Conservation (phyloP, 2,329 filamentous ascomycete species). For the Colletotrichum plurivorum region DNA sequence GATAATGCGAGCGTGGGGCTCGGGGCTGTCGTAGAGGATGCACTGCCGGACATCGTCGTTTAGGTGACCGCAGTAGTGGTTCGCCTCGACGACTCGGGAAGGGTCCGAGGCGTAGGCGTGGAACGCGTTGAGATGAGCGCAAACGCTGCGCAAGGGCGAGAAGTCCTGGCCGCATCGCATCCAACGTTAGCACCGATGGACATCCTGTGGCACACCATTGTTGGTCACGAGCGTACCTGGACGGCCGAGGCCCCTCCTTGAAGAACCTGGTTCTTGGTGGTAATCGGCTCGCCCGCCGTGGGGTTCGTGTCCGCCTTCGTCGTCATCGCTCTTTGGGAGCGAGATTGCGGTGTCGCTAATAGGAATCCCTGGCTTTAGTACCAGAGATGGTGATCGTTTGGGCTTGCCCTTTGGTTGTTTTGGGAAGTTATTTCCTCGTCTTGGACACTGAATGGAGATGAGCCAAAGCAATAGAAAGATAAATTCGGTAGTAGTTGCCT, state of each 20-base stretch:
- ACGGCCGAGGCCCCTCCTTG: constrained; percentile 73
- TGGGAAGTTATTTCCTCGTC: background rate
- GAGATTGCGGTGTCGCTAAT: constrained; percentile 7
- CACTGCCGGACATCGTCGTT: constrained; percentile 84
- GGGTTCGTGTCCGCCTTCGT: constrained; percentile 40
- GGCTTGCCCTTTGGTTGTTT: background rate
- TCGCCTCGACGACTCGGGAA: constrained; percentile 78
- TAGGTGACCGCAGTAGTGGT: constrained; percentile 88
- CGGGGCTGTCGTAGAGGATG: constrained; percentile 83
- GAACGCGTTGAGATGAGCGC: constrained; percentile 89
- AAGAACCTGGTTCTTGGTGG: constrained; percentile 69
- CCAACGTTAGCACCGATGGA: background rate
- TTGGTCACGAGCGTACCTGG: constrained; percentile 58
- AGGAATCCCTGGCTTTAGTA: too few relatives aligned
- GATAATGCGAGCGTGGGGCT: constrained; percentile 79
- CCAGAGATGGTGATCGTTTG: too few relatives aligned
- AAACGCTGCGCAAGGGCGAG: constrained; percentile 79
- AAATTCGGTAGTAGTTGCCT: too few relatives aligned
- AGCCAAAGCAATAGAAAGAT: too few relatives aligned
- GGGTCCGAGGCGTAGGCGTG: constrained; percentile 85
- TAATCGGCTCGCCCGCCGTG: constrained; percentile 62
- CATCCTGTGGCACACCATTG: background rate
- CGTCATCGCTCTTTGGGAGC: constrained; percentile 25
- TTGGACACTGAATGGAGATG: background rate
- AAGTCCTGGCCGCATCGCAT: constrained; percentile 66